Percentiles rank a stretch among this genome's conserved stretches.
Conservation (phyloP, 2,329 filamentous ascomycete species). For the Penicillium decumbens region DNA sequence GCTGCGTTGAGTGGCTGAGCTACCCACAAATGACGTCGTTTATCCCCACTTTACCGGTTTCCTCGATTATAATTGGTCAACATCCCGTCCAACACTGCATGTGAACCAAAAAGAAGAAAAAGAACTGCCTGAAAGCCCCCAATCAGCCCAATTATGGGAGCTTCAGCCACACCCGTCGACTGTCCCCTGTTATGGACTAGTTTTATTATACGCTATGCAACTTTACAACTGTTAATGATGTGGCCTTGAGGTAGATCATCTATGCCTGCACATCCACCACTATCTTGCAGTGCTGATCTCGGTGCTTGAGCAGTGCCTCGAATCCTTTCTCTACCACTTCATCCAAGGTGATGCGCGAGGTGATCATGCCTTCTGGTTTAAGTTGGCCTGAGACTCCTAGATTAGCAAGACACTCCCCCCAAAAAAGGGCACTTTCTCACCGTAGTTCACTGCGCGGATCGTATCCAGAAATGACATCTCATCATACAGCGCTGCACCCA, state of each 20-base stretch:
- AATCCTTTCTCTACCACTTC: slow-evolving; percentile 33
- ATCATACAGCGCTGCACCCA: slow-evolving; percentile 48
- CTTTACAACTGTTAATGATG: too few species aligned
- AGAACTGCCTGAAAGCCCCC: too few species aligned
- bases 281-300: neutral
- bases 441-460: slow-evolving; percentile 45
- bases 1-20: neutral
- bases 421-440: slow-evolving; percentile 7
- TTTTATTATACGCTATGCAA: too few species aligned
- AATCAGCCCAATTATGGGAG: too few species aligned
- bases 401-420: neutral
- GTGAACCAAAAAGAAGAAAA: too few species aligned
- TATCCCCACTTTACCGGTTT: neutral
- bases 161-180: too few species aligned
- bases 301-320: neutral
- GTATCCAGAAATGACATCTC: slow-evolving; percentile 55
- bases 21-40: neutral
- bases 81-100: too few species aligned
- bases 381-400: slow-evolving; percentile 41
- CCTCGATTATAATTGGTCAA: too few species aligned
- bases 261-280: neutral
- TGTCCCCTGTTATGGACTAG: too few species aligned
- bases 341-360: slow-evolving; percentile 52
- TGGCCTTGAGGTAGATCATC: too few species aligned
- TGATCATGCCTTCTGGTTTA: slow-evolving; percentile 57